Evolutionary conservation across 2,329 filamentous ascomycete species (phyloP).

Genomic region (Colletotrichum echinochloae): DNA sequence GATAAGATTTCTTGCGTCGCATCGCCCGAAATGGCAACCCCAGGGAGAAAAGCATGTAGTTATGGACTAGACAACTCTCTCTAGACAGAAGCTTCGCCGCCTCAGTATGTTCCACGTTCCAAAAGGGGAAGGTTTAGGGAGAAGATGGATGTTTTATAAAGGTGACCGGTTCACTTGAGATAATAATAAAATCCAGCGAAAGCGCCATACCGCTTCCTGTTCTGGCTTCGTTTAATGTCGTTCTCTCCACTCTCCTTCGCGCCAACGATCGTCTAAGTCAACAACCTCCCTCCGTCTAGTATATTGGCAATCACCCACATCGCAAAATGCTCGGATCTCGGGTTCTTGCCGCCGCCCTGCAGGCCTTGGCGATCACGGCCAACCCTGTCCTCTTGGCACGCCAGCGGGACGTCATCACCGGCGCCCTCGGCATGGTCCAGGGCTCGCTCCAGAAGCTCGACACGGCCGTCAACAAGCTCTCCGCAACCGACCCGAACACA

Average conservation of each 20-base stretch:
- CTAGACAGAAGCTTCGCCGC: slow-evolving; percentile 14
- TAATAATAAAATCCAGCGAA: slow-evolving; percentile 32
- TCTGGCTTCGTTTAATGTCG: slow-evolving; percentile 10
- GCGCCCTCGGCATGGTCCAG: slow-evolving; percentile 25
- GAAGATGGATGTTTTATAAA: slow-evolving; percentile 18
- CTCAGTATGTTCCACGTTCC: slow-evolving; percentile 15
- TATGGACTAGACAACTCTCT: slow-evolving; percentile 20
- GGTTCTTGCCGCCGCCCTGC: slow-evolving; percentile 29
- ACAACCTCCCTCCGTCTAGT: background rate
- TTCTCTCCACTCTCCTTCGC: slow-evolving; percentile 10
- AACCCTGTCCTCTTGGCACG: slow-evolving; percentile 16
- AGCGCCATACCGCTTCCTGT: slow-evolving; percentile 6
- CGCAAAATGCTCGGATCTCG: slow-evolving; percentile 22
- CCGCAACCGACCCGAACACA: slow-evolving; percentile 26
- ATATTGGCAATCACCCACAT: slow-evolving; percentile 1
- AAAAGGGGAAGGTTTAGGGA: slow-evolving; percentile 19
- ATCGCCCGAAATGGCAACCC: slow-evolving; percentile 27
- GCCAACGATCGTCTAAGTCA: background rate
- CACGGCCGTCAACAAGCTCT: slow-evolving; percentile 27
- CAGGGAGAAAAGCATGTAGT: slow-evolving; percentile 36
- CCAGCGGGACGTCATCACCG: slow-evolving; percentile 26
- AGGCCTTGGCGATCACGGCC: slow-evolving; percentile 36
- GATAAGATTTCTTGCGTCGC: slow-evolving; percentile 28
- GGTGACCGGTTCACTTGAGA: background rate
- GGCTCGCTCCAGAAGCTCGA: slow-evolving; percentile 28